Percentiles rank a stretch among this genome's conserved stretches.
These are phyloP conservation scores for Neofusicoccum sp. DNA, from an alignment of 2,329 filamentous ascomycete species.

Conservation along the genomic window DNA sequence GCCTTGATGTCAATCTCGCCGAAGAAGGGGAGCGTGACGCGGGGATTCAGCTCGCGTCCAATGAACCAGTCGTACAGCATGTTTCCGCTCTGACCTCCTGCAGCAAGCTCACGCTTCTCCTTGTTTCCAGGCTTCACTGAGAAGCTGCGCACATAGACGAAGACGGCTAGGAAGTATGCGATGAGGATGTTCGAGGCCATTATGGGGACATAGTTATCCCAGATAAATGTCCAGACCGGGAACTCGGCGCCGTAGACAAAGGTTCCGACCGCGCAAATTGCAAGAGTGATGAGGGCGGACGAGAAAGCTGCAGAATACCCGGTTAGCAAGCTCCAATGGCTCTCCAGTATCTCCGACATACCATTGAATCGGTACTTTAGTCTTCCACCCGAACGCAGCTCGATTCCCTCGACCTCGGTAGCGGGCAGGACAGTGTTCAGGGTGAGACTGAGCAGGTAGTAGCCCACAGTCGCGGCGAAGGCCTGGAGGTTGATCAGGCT, in stretches of 20 bases:
- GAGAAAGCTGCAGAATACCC: conserved; percentile 62
- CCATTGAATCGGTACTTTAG: conserved; percentile 77
- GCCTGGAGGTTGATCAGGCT: conserved; percentile 72
- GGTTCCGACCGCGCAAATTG: conserved; percentile 74
- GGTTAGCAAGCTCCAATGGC: conserved; percentile 14
- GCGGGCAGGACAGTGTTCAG: conserved; percentile 79
- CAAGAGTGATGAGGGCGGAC: conserved; percentile 73
- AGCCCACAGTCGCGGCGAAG: conserved; percentile 70
- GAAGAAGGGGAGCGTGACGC: conserved; percentile 74
- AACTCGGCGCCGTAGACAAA: conserved; percentile 77
- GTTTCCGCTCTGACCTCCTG: conserved; percentile 81
- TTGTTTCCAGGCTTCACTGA: conserved; percentile 74
- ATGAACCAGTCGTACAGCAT: conserved; percentile 96
- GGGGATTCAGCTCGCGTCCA: conserved; percentile 91
- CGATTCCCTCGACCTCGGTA: conserved; percentile 68
- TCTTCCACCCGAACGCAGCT: conserved; percentile 69
- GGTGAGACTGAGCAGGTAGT: conserved; percentile 75
- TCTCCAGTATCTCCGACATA: conserved; percentile 29
- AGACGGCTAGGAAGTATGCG: conserved; percentile 71
- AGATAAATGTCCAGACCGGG: conserved; percentile 87
- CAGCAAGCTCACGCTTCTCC: conserved; percentile 74
- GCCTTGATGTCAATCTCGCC: conserved; percentile 89
- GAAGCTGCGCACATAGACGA: conserved; percentile 82
- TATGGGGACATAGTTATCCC: conserved; percentile 86
- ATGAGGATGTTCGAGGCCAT: conserved; percentile 82